Base-by-base conservation (phyloP, 75 land plant species). In the Azolla pinnata region DNA sequence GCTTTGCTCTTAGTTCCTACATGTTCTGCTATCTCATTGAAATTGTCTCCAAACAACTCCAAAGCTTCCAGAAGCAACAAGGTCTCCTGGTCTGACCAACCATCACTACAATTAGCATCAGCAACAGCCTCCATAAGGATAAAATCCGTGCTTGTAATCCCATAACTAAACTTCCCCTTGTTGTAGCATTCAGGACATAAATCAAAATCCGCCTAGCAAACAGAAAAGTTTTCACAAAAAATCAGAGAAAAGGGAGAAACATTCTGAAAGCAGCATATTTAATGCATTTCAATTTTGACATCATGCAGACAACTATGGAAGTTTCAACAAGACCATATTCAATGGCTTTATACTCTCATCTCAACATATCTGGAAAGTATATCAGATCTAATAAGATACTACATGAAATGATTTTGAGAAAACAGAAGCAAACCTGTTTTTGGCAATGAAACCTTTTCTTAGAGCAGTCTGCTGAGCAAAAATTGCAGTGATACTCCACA, bases 21-120 rank as follows among this genome's bases (percentile, higher is more conserved):
- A 75, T 93, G 98, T 65, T 89, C 98, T 2, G 96, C 90, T 61
- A 93, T 93, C 67, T 93, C 96, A 79, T 75, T 88, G 90, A 97
- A 93, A 62, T 93, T 89, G 61, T 84, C 98, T 33, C 83, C 85
- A 62, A 54, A 93, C 30, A 93, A 74, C 62, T 93, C 96, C 56
- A 93, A 42, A 17, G 87, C 98, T 67, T 93, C 98, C 57, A 93
- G 84, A 33, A 93, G 87, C 20, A 93, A 67, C 49, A 93, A 72
- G 3, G 96, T 93, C 61, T 93, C 98, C 70, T 93, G 96, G 59
- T 93, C 96, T 58, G 96, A 83, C 98, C 98, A 93, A 60, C 81
- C 84, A 9, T 79, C 98, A 51, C 86, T 73, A 81, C 80, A 71
- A 45, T 65, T 75, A 44, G 33, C 81, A 44, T 89, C 98, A 33